phyloP scores from a whole-genome alignment of 129 eudicot species.

The Glebionis coronaria region DNA sequence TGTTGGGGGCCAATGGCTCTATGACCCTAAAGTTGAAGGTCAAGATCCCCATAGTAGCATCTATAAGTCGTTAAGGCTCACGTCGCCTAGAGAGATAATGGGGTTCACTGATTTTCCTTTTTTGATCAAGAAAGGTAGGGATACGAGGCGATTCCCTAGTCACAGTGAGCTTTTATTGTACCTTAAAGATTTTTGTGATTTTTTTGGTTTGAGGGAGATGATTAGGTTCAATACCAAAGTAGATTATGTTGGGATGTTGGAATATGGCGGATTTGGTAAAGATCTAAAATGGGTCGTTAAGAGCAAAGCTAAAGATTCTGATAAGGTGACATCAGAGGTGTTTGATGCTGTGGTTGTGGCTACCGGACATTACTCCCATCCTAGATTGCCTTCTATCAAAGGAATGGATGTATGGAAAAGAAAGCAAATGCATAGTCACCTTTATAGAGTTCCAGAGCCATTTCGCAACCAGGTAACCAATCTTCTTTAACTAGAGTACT shows the following conservation, averaged over 20 bases:
- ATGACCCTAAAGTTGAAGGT: slow-evolving; percentile 59
- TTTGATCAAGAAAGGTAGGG: slow-evolving; percentile 70
- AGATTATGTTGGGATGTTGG: slow-evolving; percentile 69
- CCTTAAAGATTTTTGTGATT: slow-evolving; percentile 63
- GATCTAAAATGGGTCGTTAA: slow-evolving; percentile 68
- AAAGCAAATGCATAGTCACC: slow-evolving; percentile 81
- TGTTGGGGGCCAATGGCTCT: slow-evolving; percentile 95
- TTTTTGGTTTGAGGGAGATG: slow-evolving; percentile 71
- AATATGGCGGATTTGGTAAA: slow-evolving; percentile 36
- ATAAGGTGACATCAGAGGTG: slow-evolving; percentile 56
- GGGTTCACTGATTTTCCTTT: slow-evolving; percentile 88
- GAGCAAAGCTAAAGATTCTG: slow-evolving; percentile 43
- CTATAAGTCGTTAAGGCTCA: slow-evolving; percentile 64
- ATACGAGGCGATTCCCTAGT: slow-evolving; percentile 79
- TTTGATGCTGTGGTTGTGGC: slow-evolving; percentile 95
- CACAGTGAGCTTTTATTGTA: slow-evolving; percentile 67
- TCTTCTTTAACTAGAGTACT: not conserved
- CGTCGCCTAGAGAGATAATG: slow-evolving; percentile 86
- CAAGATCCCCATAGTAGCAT: slow-evolving; percentile 85
- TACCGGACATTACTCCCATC: slow-evolving; percentile 85
- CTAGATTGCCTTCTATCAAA: slow-evolving; percentile 74
- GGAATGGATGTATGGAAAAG: slow-evolving; percentile 83
- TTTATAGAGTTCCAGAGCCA: slow-evolving; percentile 78
- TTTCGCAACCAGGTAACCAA: slow-evolving; percentile 64
- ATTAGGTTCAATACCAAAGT: slow-evolving; percentile 74